phyloP scores from a whole-genome alignment of 2,329 filamentous ascomycete species.

The Triangularia setosa region DNA sequence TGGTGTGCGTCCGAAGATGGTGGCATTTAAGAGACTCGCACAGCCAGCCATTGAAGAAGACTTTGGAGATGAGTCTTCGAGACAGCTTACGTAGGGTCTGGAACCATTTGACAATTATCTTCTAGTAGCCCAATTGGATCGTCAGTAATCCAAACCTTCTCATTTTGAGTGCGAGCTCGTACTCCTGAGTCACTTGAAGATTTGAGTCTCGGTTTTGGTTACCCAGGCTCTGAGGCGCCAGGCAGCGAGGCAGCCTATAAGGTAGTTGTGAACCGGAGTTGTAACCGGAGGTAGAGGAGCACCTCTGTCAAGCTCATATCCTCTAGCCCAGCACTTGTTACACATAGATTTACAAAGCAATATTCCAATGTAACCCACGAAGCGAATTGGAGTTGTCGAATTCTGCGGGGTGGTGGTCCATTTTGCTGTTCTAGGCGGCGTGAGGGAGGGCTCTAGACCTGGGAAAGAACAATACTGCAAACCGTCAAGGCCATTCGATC shows the following conservation, averaged over 20 bases:
- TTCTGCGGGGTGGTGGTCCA: not conserved
- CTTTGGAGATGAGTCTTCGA: not conserved
- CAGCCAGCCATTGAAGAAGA: not conserved
- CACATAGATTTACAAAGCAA: not conserved
- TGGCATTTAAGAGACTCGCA: not conserved
- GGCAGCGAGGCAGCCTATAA: not conserved
- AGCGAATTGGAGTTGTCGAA: constrained; percentile 1
- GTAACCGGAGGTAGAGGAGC: not conserved
- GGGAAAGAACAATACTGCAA: not conserved
- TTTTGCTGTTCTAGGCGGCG: not conserved
- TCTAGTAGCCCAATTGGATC: not conserved
- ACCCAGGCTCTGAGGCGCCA: not conserved
- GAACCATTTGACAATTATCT: not conserved
- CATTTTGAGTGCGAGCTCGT: not conserved
- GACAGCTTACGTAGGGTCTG: not conserved
- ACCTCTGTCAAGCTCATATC: not conserved
- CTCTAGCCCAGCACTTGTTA: not conserved
- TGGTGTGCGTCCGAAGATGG: constrained; percentile 1
- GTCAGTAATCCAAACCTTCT: not conserved
- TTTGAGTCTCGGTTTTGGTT: not conserved
- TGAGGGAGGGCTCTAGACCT: not conserved
- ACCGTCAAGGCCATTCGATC: not conserved
- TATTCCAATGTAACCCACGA: not conserved
- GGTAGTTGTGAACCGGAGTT: not conserved
- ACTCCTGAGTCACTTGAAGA: not conserved